A percentile compares a stretch with the other conserved stretches of the same genome.
These are phyloP conservation scores for Chlorella sp. DNA, from an alignment of 139 green algal genomes.

Conservation along the genomic window DNA sequence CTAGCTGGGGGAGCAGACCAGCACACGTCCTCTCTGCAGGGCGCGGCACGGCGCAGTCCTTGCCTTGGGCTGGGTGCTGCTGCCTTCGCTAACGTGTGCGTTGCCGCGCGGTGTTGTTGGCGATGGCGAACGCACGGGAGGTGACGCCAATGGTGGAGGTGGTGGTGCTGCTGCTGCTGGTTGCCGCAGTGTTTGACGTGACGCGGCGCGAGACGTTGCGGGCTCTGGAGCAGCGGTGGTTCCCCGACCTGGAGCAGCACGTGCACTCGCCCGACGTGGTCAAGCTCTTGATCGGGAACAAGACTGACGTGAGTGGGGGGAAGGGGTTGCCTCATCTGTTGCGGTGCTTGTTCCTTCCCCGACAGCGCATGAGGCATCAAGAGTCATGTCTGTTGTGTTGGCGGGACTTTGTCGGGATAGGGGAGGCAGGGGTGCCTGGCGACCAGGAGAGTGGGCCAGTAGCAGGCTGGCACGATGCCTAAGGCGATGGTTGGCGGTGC, in stretches of 20 bases:
- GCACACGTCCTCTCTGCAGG: too few relatives aligned
- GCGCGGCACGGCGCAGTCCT: too few relatives aligned
- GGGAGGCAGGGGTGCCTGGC: not conserved
- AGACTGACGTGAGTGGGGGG: slow-evolving; percentile 21
- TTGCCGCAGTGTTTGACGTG: slow-evolving; percentile 50
- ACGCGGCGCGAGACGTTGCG: slow-evolving; percentile 27
- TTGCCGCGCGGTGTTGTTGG: too few relatives aligned
- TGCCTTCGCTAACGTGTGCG: too few relatives aligned
- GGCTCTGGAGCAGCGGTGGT: slow-evolving; percentile 26
- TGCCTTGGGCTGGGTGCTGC: too few relatives aligned
- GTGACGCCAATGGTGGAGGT: too few relatives aligned
- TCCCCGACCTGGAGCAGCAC: slow-evolving; percentile 26
- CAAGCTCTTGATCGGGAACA: slow-evolving; percentile 41
- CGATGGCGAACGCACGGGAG: too few relatives aligned
- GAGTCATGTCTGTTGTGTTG: not conserved
- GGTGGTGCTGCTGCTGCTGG: too few relatives aligned
- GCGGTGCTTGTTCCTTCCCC: not conserved
- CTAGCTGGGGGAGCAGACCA: too few relatives aligned
- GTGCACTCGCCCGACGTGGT: slow-evolving; percentile 20
- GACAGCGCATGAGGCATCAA: not conserved
- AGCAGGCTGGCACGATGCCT: too few relatives aligned
- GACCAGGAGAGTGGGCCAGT: not conserved
- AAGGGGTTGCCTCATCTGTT: not conserved
- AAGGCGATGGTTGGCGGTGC: not conserved
- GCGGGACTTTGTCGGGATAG: not conserved